These are phyloP conservation scores for Rhodotorula sp. DNA, from an alignment of 1,284 basidiomycete species.

Conservation along the genomic window DNA sequence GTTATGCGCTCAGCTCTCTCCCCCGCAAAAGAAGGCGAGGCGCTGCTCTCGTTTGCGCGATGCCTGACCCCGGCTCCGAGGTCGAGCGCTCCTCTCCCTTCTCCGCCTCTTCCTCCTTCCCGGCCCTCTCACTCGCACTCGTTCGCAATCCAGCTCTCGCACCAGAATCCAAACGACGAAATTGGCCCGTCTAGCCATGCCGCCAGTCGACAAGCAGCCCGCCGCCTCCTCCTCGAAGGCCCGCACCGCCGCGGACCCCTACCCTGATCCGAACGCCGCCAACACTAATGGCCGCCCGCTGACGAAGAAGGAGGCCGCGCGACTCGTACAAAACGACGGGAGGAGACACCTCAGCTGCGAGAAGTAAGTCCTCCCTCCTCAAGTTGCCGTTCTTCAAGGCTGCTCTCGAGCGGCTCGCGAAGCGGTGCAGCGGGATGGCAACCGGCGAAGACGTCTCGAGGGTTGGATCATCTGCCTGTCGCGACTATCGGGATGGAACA, in stretches of 20 bases:
- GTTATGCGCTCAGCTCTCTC: neutral
- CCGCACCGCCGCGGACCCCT: neutral
- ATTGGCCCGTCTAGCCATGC: neutral
- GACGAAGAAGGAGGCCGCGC: neutral
- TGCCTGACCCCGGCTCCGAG: too few species aligned
- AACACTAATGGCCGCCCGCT: neutral
- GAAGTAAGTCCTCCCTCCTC: slow-evolving; percentile 7
- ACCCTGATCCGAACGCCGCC: neutral
- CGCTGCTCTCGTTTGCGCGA: neutral
- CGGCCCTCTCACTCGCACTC: neutral
- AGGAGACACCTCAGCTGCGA: slow-evolving; percentile 20
- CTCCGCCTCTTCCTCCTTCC: neutral
- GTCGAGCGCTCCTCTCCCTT: neutral
- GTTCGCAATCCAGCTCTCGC: too few species aligned
- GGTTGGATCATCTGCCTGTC: too few species aligned
- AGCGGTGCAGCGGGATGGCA: too few species aligned
- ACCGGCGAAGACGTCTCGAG: too few species aligned
- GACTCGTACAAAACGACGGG: neutral
- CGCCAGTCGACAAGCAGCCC: neutral
- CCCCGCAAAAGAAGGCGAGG: neutral
- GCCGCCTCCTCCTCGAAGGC: neutral
- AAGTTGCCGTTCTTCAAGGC: too few species aligned
- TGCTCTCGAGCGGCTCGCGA: too few species aligned
- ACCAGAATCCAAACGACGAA: too few species aligned
- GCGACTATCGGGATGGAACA: too few species aligned